phyloP scores from a whole-genome alignment of 768 basidiomycete species.

The Plicaturopsis crispa region DNA sequence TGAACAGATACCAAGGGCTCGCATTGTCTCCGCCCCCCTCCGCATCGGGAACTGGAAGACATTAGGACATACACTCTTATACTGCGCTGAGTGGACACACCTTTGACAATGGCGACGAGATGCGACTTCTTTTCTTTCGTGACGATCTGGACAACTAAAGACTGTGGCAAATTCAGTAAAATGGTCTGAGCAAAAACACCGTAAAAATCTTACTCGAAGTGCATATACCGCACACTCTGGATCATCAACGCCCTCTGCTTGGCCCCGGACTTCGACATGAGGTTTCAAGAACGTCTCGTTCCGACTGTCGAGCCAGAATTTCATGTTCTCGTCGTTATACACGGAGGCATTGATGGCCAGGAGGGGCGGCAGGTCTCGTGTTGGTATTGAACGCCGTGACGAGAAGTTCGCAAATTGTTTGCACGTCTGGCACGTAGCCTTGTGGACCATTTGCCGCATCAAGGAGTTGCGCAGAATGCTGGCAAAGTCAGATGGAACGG shows the following conservation, averaged over 20 bases:
- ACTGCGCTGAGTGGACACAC: conserved; percentile 25
- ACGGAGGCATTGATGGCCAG: conserved; percentile 83
- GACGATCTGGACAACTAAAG: conserved; percentile 74
- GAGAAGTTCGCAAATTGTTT: conserved; percentile 70
- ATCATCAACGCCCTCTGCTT: conserved; percentile 53
- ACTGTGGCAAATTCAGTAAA: conserved; percentile 30
- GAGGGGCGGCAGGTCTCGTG: conserved; percentile 69
- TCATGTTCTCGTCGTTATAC: conserved; percentile 64
- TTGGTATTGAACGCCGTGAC: conserved; percentile 57
- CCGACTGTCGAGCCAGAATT: conserved; percentile 67
- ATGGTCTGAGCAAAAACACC: neutral
- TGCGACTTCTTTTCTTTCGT: conserved; percentile 70
- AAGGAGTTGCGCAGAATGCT: conserved; percentile 70
- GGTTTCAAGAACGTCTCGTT: conserved; percentile 55
- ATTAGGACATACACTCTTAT: neutral
- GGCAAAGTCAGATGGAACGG: conserved; percentile 44
- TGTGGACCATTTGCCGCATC: conserved; percentile 75
- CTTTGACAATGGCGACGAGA: conserved; percentile 82
- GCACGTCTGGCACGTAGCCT: conserved; percentile 81
- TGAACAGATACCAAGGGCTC: conserved; percentile 90
- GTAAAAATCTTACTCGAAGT: conserved; percentile 50
- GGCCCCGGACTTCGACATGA: conserved; percentile 47
- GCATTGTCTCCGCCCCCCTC: conserved; percentile 30
- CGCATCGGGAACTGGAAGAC: conserved; percentile 57
- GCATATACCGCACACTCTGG: conserved; percentile 53